Evolutionary conservation across 73 alveolate genomes (phyloP), one percentile per base, ranked within the genome.

Genomic region (Durusdinium trenchii): DNA sequence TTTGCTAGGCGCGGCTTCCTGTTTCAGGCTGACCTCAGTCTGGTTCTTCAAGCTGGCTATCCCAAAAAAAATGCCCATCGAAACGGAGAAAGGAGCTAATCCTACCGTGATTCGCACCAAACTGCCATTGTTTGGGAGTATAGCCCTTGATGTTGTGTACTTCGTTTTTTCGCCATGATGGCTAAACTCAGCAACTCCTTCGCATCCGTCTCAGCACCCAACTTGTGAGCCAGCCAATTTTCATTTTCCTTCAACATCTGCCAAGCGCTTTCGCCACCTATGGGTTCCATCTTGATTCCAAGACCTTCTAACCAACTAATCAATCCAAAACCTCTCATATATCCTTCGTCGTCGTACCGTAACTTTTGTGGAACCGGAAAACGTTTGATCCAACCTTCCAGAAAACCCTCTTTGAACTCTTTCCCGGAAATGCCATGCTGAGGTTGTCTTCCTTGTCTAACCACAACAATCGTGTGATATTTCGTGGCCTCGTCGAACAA

Each of bases 91-190:
- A 81, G 69, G 91, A 81, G 18, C 50, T 45, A 30, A 81, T 28
- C 6, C 71, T 6, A 16, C 47, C 10, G 60, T 47, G 46, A 23
- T 81, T 47, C 47, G 45, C 42, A 5, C 91, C 91, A 47, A 81
- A 81, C 18, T 64, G 43, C 91, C 91, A 81, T 28, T 81, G 91
- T n/a, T 81, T 42, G 6, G 91, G 91, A 23, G 50, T 46, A 47
- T 81, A 81, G 0, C 91, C 91, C 32, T 69, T 42, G 14, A 81
- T 23, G 46, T 81, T 45, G 69, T 81, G 91, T 46, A 81, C 14
- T 6, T 20, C 28, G 69, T 32, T 81, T 81, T 35, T 81, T 81
- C 30, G 91, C 91, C 2, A 12, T 28, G 36, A 81, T 1, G 12
- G 91, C n/a, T 26, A 81, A 10, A 36, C 48, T 47, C 71, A 81